Evolutionary conservation across 371 early-diverging fungal species (phyloP).

Genomic region (Apophysomyces elegans): DNA sequence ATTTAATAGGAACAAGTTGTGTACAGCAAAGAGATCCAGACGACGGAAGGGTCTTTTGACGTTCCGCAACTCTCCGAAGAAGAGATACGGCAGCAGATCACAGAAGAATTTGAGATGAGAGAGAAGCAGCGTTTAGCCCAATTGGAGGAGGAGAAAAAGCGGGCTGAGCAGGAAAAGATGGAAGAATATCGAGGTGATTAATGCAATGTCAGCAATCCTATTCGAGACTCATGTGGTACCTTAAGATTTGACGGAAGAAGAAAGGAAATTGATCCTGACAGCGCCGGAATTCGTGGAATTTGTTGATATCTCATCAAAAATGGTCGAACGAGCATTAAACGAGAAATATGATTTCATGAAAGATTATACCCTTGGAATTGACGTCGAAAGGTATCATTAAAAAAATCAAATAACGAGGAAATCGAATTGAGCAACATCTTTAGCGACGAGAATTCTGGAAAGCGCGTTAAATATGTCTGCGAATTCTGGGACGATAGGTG

Average conservation of each 20-base stretch:
- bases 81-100: conserved; percentile 62
- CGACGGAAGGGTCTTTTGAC: conserved; percentile 67
- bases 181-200: conserved; percentile 45
- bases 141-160: conserved; percentile 64
- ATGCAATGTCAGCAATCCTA: not conserved
- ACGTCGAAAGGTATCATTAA: conserved; percentile 56
- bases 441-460: conserved; percentile 69
- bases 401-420: not conserved
- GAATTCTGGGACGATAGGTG: conserved; percentile 84
- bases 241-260: conserved; percentile 87
- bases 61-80: conserved; percentile 63
- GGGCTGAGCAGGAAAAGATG: conserved; percentile 54
- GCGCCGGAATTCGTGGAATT: conserved; percentile 85
- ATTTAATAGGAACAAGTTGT: conserved; percentile 76
- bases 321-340: conserved; percentile 90
- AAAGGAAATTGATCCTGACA: conserved; percentile 69
- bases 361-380: conserved; percentile 87
- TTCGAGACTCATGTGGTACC: not conserved
- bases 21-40: conserved; percentile 92
- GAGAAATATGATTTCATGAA: conserved; percentile 91
- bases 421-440: not conserved
- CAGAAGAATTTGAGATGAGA: conserved; percentile 62
- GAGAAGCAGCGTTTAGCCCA: conserved; percentile 63
- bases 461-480: conserved; percentile 71
- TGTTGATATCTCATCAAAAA: conserved; percentile 83